Evolutionary conservation across 345 rosid genomes (phyloP), one percentile per base, ranked within the genome.

Genomic region (Tarenaya hassleriana): DNA sequence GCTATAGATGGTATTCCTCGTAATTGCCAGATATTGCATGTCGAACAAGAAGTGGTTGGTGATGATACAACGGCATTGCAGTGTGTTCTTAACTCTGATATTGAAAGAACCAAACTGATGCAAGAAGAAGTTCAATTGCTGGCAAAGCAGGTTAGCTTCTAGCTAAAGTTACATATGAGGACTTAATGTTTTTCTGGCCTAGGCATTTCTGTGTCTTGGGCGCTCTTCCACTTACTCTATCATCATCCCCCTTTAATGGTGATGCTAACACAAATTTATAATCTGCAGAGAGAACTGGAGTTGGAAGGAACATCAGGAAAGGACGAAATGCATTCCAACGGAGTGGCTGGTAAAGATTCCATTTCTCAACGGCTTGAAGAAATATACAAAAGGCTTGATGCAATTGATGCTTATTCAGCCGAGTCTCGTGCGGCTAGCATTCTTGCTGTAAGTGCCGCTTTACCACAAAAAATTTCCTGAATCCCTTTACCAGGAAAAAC

Each of bases 11-110:
- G 98, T 65, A 92, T 92, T 72, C 98, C 95, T 75, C 7, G 70
- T 54, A 88, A 92, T 60, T 92, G 98, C 78, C 98, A 92, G 74
- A 83, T 88, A 52, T 75, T 92, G 71, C 98, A 92, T 48, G 97
- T 92, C 13, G 98, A 92, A 72, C 97, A 88, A 73, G 98, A 92
- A 79, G 98, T 92, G 29, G 90, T 27, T 66, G 98, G 98, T 61
- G 98, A 92, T 80, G 69, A 64, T 48, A 85, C 72, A 14, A 47
- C 97, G 45, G 97, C 98, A 33, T 81, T 88, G 69, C 98, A 92
- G 68, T 88, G 98, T 58, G 95, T 92, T 58, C 88, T 92, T 32
- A 80, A 85, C 74, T 40, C 97, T 70, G 98, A 92, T 73, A 56
- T 83, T 37, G 98, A 92, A 67, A 85, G 98, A 77, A 70, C 80